Evolutionary conservation across 805 yeast species (phyloP).

Genomic region (Saccharomycopsis fermentans): DNA sequence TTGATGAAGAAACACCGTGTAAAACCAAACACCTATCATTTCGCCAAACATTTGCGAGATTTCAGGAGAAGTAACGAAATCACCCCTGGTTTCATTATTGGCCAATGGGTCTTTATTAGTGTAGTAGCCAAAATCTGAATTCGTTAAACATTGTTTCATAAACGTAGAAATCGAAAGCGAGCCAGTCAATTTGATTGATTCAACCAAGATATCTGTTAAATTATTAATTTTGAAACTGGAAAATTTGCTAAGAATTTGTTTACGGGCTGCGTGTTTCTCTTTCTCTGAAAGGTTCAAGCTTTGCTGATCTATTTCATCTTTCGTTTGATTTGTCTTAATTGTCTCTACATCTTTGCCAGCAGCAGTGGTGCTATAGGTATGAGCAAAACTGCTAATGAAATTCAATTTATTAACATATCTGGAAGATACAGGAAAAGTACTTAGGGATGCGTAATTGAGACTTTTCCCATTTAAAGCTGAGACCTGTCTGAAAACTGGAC

Average conservation of each 20-base stretch:
- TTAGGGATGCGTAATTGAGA: background rate
- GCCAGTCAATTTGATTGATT: slow-evolving; percentile 57
- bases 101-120: slow-evolving; percentile 70
- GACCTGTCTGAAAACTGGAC: background rate
- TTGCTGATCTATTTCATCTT: background rate
- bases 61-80: slow-evolving; percentile 80
- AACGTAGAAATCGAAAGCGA: slow-evolving; percentile 64
- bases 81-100: slow-evolving; percentile 38
- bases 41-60: slow-evolving; percentile 84
- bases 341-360: background rate
- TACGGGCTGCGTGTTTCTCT: background rate
- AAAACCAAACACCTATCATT: slow-evolving; percentile 67
- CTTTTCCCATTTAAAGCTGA: background rate
- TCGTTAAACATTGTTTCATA: slow-evolving; percentile 74
- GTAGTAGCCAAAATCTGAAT: slow-evolving; percentile 71
- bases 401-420: background rate
- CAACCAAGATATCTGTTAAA: slow-evolving; percentile 28
- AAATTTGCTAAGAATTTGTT: background rate
- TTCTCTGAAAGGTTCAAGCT: background rate
- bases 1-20: slow-evolving; percentile 48
- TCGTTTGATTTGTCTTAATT: background rate
- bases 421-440: background rate
- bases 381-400: background rate
- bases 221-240: slow-evolving; percentile 3
- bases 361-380: no score